Percentiles rank a stretch among this genome's conserved stretches.
These are phyloP conservation scores for Penicillium bialowiezense DNA, from an alignment of 495 filamentous ascomycete genomes.

Conservation along the genomic window DNA sequence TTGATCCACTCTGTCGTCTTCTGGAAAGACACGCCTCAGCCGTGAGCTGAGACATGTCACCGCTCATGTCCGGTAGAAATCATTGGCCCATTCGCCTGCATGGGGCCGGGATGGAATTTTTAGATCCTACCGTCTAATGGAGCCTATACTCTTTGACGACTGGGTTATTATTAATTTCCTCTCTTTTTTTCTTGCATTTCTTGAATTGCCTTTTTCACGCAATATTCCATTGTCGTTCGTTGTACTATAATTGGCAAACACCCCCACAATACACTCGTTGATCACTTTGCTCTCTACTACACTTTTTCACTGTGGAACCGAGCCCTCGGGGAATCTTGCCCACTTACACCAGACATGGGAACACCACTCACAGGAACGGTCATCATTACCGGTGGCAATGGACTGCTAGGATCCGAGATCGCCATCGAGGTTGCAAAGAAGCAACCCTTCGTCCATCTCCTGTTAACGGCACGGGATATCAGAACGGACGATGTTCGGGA, in stretches of 20 bases:
- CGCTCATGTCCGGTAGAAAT: conserved; percentile 11
- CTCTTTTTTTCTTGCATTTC: not conserved
- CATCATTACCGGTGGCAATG: conserved; percentile 43
- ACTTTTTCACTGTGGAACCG: not conserved
- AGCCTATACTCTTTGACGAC: conserved; percentile 1
- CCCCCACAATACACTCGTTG: not conserved
- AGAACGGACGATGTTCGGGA: conserved; percentile 28
- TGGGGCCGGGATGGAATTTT: conserved; percentile 5
- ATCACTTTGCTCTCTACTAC: not conserved
- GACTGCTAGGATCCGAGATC: conserved; percentile 37
- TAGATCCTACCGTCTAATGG: conserved; percentile 4
- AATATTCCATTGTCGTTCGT: conserved; percentile 2
- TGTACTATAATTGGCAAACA: conserved; percentile 2
- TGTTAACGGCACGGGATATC: conserved; percentile 36
- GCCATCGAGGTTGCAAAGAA: conserved; percentile 39
- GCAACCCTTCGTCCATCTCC: conserved; percentile 37
- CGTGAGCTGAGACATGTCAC: conserved; percentile 25
- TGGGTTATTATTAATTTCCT: not conserved
- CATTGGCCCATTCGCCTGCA: conserved; percentile 10
- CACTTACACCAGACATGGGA: conserved; percentile 22
- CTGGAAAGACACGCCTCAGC: conserved; percentile 14
- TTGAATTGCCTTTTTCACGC: conserved; percentile 3
- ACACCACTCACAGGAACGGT: conserved; percentile 40
- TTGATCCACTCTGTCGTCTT: conserved; percentile 21
- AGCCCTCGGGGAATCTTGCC: not conserved